Base-by-base conservation (phyloP, 208 protist species). In the Crithidia fasciculata region DNA sequence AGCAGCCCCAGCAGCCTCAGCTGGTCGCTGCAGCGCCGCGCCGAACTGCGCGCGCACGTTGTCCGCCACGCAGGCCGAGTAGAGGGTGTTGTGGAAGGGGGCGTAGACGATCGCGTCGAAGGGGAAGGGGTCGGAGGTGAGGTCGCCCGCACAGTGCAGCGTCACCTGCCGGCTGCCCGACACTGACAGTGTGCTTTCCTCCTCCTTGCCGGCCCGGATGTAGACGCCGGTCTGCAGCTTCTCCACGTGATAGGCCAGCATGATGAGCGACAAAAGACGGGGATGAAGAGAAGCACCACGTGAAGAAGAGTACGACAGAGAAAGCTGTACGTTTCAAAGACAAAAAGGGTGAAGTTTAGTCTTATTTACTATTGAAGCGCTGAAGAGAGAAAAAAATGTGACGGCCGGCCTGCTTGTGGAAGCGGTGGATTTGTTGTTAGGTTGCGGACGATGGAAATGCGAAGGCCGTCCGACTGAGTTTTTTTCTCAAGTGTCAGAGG, bases 91-190 rank as follows among this genome's bases (percentile, higher is more conserved):
- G 43, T 55, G 13, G 28, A 69, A 68, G 6, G 69, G 69, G 28
- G 60, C 47, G 50, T 66, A 68, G 28, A 61, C 49, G 5, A 69
- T 50, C 28, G 43, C 28, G 49, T 69, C 60, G 45, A 68, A 69
- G 39, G 60, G 53, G 18, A 76, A 76, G 9, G 61, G 62, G 44
- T 69, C 52, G 41, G 72, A 65, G 28, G 0, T 18, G 6, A 64
- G 15, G 54, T 37, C 72, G 7, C 72, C 61, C 0, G 72, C 72
- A 55, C 72, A 76, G 56, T 76, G 60, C 72, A 76, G 43, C 54
- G 62, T 62, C 53, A 69, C 63, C 37, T 69, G 44, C 18, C 15
- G 52, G 28, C 18, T 47, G 15, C 44, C 45, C 4, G 62, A 70
- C 44, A 72, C 76, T 9, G 74, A 64, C 37, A 68, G 36, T 8